Evolutionary conservation across 257 asterid genomes (phyloP).

Genomic region (Oldenlandia corymbosa): DNA sequence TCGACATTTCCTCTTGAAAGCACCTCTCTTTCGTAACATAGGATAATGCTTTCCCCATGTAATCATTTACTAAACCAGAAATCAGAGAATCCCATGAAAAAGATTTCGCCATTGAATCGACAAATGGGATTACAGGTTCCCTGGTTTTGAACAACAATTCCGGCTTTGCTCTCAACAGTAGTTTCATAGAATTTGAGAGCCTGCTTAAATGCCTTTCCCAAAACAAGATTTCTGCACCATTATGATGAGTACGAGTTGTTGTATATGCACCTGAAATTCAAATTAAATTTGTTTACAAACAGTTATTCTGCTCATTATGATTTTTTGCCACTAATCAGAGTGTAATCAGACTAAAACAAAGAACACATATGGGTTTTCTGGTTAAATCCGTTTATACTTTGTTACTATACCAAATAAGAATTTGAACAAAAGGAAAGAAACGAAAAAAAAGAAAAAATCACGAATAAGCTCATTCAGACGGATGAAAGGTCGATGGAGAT

Average conservation of each 20-base stretch:
- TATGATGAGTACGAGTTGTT: conserved; percentile 80
- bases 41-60: conserved; percentile 57
- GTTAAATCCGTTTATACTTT: too few species aligned
- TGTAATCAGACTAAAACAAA: too few species aligned
- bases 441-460: not conserved
- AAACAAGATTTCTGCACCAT: conserved; percentile 57
- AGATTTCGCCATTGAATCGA: conserved; percentile 23
- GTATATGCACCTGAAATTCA: conserved; percentile 81
- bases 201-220: conserved; percentile 78
- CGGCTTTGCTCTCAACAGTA: conserved; percentile 44
- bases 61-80: conserved; percentile 52
- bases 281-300: not conserved
- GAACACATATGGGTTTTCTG: too few species aligned
- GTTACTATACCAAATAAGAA: too few species aligned
- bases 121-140: conserved; percentile 15
- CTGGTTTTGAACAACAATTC: conserved; percentile 35
- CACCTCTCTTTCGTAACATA: conserved; percentile 38
- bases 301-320: not conserved
- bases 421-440: too few species aligned
- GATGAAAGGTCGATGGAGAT: not conserved
- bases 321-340: not conserved
- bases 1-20: conserved; percentile 56
- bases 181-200: conserved; percentile 58
- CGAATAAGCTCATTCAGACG: not conserved
- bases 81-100: conserved; percentile 49